A percentile compares a stretch with the other conserved stretches of the same genome.
These are phyloP conservation scores for Millerozyma miso DNA, from an alignment of 805 yeast species.

Conservation along the genomic window DNA sequence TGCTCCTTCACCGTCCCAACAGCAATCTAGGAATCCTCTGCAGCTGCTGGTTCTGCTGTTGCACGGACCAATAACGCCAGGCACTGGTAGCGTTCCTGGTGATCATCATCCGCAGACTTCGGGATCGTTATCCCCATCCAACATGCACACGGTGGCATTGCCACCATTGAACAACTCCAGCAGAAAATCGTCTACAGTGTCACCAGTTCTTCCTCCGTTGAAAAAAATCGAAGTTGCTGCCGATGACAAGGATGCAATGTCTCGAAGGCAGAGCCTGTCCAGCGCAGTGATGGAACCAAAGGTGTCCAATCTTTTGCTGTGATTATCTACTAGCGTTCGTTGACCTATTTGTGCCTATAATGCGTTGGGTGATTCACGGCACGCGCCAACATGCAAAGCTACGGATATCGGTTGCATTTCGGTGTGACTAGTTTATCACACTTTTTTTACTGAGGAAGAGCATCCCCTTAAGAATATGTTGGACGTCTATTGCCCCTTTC, in stretches of 20 bases:
- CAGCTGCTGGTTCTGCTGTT: not conserved
- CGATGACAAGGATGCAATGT: not conserved
- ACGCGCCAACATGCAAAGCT: too few relatives aligned
- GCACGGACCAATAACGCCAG: not conserved
- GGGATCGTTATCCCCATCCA: not conserved
- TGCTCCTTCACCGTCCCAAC: not conserved
- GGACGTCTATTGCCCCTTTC: too few relatives aligned
- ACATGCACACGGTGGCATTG: not conserved
- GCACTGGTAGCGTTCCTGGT: not conserved
- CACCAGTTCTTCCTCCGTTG: slow-evolving; percentile 9
- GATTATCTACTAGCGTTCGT: not conserved
- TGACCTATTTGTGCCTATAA: too few relatives aligned
- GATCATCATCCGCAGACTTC: not conserved
- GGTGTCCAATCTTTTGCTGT: not conserved
- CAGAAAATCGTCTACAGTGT: slow-evolving; percentile 5
- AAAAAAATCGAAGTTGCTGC: not conserved
- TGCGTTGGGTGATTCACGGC: too few relatives aligned
- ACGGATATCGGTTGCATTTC: too few relatives aligned
- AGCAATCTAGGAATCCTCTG: not conserved
- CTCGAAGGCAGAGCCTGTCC: not conserved
- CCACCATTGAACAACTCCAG: not conserved
- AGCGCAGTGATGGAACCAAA: not conserved
- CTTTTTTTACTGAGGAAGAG: too few relatives aligned
- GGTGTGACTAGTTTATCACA: too few relatives aligned
- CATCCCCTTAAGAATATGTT: too few relatives aligned